phyloP scores from a whole-genome alignment of 805 yeast genomes.

The Priceomyces melissophilus region DNA sequence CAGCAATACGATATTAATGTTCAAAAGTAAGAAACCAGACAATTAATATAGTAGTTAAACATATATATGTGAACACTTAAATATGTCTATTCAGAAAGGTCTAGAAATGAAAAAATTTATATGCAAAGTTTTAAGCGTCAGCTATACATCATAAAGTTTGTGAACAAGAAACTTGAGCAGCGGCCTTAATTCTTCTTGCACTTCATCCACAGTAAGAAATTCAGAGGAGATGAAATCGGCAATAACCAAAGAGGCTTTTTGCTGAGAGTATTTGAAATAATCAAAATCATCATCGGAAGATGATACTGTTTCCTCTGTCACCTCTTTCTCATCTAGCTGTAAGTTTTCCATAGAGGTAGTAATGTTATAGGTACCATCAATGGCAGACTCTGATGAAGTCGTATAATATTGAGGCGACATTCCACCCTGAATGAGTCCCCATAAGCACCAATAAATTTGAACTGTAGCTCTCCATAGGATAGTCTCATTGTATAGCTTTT shows the following conservation, averaged over 20 bases:
- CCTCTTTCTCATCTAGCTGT: conserved; percentile 19
- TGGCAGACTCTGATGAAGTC: conserved; percentile 28
- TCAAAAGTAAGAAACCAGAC: no score
- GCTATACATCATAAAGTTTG: conserved; percentile 17
- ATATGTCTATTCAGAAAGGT: no score
- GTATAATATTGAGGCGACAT: conserved; percentile 21
- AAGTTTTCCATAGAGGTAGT: conserved; percentile 58
- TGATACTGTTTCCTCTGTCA: conserved; percentile 30
- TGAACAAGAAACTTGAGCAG: conserved; percentile 42
- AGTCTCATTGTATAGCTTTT: conserved; percentile 58
- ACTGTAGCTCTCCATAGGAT: conserved; percentile 78
- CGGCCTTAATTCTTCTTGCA: conserved; percentile 20
- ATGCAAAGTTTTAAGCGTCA: not conserved
- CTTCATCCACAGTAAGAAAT: conserved; percentile 31
- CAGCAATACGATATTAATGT: no score
- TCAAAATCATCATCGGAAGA: conserved; percentile 66
- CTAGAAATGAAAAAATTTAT: not conserved
- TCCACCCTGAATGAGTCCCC: conserved; percentile 87
- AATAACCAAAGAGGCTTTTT: conserved; percentile 69
- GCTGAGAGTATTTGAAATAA: conserved; percentile 68
- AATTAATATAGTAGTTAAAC: no score
- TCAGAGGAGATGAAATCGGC: conserved; percentile 71
- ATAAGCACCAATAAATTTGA: conserved; percentile 77
- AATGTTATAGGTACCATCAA: conserved; percentile 37
- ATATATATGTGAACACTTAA: no score